Base-by-base conservation (phyloP, 208 protist species). In the Endotrypanum monterogeii region DNA sequence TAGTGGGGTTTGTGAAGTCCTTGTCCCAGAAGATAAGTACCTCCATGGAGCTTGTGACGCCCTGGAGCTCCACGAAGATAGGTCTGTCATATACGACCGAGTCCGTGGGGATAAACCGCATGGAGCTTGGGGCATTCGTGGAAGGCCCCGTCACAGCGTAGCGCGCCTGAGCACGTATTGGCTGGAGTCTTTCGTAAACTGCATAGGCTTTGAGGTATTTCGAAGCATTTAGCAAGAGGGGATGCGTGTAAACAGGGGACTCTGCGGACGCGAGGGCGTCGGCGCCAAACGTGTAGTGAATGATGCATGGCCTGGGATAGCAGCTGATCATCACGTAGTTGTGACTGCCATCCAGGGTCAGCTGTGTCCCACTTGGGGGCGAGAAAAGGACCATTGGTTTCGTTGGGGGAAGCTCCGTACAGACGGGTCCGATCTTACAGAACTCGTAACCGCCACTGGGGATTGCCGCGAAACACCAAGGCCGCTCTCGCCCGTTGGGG, bases 251-350 rank as follows among this genome's bases (percentile, higher is more conserved):
- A 5, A 57, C 41, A 50, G 65, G 77, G 30, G 60, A 83, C 20
- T 54, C 60, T 39, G 25, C 44, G 0, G 71, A 73, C 4, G 70
- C 73, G 16, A 83, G 55, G 35, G 56, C 67, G 46, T 60, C 72
- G 14, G 68, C 80, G 41, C 87, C 81, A 20, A 89, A 67, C 25
- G 80, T 75, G 79, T 90, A 93, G 80, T 93, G 80, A n/a, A 93
- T 41, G 50, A 65, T 55, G 82, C 88, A 93, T 44, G 88, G 85
- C 0, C 60, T 55, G 18, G 85, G 85, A 67, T 65, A 88, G 78
- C 88, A 93, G 46, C 75, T 54, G 37, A 90, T 44, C 28, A 35
- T 68, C 16, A 93, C 74, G 28, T 68, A 83, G 67, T 78, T 83
- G 30, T 65, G n/a, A 32, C 67, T 67, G 48, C 74, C 71, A 48